These are phyloP conservation scores for Hevea brasiliensis DNA, from an alignment of 345 rosid species.

Conservation along the genomic window DNA sequence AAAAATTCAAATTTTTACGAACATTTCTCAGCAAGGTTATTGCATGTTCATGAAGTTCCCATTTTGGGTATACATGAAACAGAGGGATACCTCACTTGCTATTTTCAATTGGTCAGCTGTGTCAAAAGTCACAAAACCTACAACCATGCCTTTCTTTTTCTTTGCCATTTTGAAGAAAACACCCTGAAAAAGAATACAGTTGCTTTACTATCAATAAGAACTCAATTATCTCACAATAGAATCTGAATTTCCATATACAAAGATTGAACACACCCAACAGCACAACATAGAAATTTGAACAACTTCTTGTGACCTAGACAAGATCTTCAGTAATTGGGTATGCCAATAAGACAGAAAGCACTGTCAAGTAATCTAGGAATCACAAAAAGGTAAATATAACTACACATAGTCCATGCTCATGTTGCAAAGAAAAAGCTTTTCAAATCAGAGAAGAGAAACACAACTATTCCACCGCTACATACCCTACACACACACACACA, in stretches of 20 bases:
- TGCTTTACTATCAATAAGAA: background rate
- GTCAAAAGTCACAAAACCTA: slow-evolving; percentile 82
- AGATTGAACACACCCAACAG: slow-evolving; percentile 3
- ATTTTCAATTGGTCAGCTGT: slow-evolving; percentile 55
- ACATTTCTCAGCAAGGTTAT: slow-evolving; percentile 10
- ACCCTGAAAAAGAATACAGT: slow-evolving; percentile 45
- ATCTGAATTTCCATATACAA: background rate
- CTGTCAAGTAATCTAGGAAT: background rate
- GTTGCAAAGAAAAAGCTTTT: too few species aligned
- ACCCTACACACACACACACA: background rate
- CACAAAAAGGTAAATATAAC: background rate
- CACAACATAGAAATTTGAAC: background rate
- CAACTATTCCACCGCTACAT: background rate
- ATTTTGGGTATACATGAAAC: background rate
- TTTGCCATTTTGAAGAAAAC: slow-evolving; percentile 56
- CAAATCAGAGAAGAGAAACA: slow-evolving; percentile 1
- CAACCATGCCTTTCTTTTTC: slow-evolving; percentile 80
- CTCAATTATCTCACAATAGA: background rate
- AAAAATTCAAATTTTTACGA: slow-evolving; percentile 17
- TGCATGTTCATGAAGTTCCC: slow-evolving; percentile 11
- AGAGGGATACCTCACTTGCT: slow-evolving; percentile 52
- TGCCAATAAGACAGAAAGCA: background rate
- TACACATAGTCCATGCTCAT: too few species aligned
- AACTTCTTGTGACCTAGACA: background rate
- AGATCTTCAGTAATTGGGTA: background rate